A percentile compares a stretch with the other conserved stretches of the same genome.
These are phyloP conservation scores for Psilocybe azurescens DNA, from an alignment of 768 basidiomycete species.

Conservation along the genomic window DNA sequence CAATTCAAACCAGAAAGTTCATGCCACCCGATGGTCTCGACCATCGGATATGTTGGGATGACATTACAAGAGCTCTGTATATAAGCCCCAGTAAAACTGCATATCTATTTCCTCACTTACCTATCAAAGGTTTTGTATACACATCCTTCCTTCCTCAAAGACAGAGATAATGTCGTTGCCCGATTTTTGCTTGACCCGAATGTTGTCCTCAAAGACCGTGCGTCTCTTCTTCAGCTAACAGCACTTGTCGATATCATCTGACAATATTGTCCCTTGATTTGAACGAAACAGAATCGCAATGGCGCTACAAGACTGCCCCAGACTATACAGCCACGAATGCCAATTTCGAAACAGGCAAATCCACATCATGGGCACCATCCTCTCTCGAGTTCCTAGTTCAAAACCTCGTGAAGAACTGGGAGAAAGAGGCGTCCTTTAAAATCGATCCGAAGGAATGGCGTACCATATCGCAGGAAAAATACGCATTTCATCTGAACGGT, in stretches of 20 bases:
- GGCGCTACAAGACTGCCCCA: slow-evolving; percentile 14
- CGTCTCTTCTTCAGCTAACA: background rate
- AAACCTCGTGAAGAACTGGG: slow-evolving; percentile 23
- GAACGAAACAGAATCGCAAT: slow-evolving; percentile 13
- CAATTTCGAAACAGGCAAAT: slow-evolving; percentile 14
- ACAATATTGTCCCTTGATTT: background rate
- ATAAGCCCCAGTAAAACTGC: background rate
- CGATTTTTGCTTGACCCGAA: slow-evolving; percentile 19
- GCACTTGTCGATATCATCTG: background rate
- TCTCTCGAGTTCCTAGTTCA: slow-evolving; percentile 17
- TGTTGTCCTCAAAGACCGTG: slow-evolving; percentile 18
- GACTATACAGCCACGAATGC: slow-evolving; percentile 11
- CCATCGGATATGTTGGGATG: background rate
- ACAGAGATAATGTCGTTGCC: slow-evolving; percentile 4
- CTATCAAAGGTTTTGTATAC: background rate
- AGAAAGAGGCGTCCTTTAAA: slow-evolving; percentile 19
- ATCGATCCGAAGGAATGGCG: slow-evolving; percentile 17
- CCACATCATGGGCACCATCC: slow-evolving; percentile 13
- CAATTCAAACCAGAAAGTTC: background rate
- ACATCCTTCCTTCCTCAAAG: background rate
- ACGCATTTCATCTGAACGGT: slow-evolving; percentile 16
- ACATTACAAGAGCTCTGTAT: background rate
- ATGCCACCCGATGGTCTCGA: background rate
- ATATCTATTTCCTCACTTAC: background rate
- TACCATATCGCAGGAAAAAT: slow-evolving; percentile 17